Evolutionary conservation across 306 rosid genomes (phyloP).

Genomic region (Aeschynomene evenia): DNA sequence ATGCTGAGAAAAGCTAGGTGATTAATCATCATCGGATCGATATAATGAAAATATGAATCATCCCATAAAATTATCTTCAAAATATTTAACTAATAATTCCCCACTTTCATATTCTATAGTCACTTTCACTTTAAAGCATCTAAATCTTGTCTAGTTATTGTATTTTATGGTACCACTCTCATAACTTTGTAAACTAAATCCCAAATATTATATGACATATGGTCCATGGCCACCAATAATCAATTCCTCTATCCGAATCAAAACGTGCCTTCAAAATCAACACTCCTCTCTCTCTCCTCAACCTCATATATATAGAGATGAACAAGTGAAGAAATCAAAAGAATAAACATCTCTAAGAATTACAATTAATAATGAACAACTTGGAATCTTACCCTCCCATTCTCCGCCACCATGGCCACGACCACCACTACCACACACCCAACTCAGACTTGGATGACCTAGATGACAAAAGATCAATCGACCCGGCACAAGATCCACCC

Average conservation of each 20-base stretch:
- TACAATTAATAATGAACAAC: constrained; percentile 28
- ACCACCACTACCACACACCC: neutral
- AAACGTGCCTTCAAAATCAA: neutral
- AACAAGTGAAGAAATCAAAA: neutral
- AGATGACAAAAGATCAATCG: neutral
- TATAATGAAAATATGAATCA: too few relatives aligned
- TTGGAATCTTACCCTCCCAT: constrained; percentile 54
- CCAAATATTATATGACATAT: neutral
- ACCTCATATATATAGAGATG: neutral
- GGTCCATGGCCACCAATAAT: neutral
- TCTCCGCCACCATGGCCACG: constrained; percentile 23
- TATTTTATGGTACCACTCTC: too few relatives aligned
- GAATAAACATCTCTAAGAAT: neutral
- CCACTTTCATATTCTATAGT: too few relatives aligned
- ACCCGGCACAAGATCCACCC: neutral
- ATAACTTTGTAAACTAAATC: too few relatives aligned
- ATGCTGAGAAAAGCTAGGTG: too few relatives aligned
- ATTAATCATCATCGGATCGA: too few relatives aligned
- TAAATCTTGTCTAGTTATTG: too few relatives aligned
- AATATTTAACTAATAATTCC: too few relatives aligned
- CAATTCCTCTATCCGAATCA: neutral
- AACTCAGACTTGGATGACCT: neutral
- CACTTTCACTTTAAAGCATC: too few relatives aligned
- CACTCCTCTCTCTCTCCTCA: constrained; percentile 1
- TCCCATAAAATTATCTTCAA: too few relatives aligned